A percentile compares a stretch with the other conserved stretches of the same genome.
Evolutionary conservation across 192 early-diverging fungal genomes (phyloP).

Genomic region (Linnemannia zychae): DNA sequence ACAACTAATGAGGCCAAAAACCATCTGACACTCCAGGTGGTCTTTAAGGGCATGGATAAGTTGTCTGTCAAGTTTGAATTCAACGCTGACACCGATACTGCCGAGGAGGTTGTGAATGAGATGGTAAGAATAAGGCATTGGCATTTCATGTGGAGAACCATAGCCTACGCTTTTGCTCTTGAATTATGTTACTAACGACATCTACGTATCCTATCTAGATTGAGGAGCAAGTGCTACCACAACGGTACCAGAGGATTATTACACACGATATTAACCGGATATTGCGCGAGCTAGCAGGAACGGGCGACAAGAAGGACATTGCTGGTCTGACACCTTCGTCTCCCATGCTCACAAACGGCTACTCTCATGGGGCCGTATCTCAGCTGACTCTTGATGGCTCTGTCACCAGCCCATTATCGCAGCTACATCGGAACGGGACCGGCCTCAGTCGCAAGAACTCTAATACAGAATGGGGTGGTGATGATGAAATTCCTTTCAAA

Average conservation of each 20-base stretch:
- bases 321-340: slow-evolving; percentile 62
- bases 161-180: not conserved
- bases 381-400: slow-evolving; percentile 35
- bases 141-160: slow-evolving; percentile 2
- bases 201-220: slow-evolving; percentile 63
- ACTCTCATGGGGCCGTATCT: slow-evolving; percentile 10
- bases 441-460: slow-evolving; percentile 35
- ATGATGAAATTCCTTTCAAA: slow-evolving; percentile 48
- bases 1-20: slow-evolving; percentile 71
- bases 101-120: slow-evolving; percentile 84
- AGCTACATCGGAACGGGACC: not conserved
- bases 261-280: slow-evolving; percentile 89
- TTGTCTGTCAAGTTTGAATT: slow-evolving; percentile 90
- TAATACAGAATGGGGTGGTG: slow-evolving; percentile 27
- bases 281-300: slow-evolving; percentile 77
- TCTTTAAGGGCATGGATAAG: slow-evolving; percentile 83
- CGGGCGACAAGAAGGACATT: slow-evolving; percentile 69
- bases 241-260: slow-evolving; percentile 81
- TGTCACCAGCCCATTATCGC: slow-evolving; percentile 1
- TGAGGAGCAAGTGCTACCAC: slow-evolving; percentile 81
- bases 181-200: not conserved
- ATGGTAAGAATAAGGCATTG: slow-evolving; percentile 73
- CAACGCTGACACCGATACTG: slow-evolving; percentile 84
- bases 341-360: slow-evolving; percentile 33
- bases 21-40: slow-evolving; percentile 78